Evolutionary conservation across 2,329 filamentous ascomycete species (phyloP), one percentile per base, ranked within the genome.

Genomic region (Verticillium klebahnii): DNA sequence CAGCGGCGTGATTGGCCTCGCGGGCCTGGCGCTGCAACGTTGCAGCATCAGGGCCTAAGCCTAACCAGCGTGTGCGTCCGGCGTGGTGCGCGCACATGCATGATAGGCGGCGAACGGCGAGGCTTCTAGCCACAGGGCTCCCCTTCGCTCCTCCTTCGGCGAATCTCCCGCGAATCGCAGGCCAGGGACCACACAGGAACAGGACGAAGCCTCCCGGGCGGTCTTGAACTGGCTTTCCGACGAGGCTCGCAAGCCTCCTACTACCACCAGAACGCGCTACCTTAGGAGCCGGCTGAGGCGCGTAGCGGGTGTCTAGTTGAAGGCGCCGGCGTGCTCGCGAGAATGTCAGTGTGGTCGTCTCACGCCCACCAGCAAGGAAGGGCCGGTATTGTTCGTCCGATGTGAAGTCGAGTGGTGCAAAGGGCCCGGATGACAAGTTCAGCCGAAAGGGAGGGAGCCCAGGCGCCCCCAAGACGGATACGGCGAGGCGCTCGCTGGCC

Each of bases 1-100:
- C 57, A 45, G 57, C 57, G 34, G 39, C 37, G 32, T 58, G 57
- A 58, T 58, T 58, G 57, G 57, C 37, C 57, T 29, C 25, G 17
- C 8, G 7, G 36, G n/a, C 15, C 37, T 29, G 57, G 37, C 37
- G 25, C 32, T 50, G 57, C 57, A 58, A 50, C 57, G 57, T 45
- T 50, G 57, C 57, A 58, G 57, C 57, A 58, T 52, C 45, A 52
- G 45, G 19, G 29, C 25, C 57, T 29, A 58, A 39, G 37, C 37
- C 57, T 9, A 58, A 52, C 29, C 11, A 40, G 39, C 37, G 25
- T 31, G 45, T 58, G 37, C 23, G 37, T 58, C 57, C 39, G 57
- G 25, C 31, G 39, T 58, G 57, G 39, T 31, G 19, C 45, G 19
- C 45, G 25, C 19, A 52, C 45, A 25, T 52, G 45, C 45, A 52